A percentile compares a stretch with the other conserved stretches of the same genome.
Evolutionary conservation across 768 basidiomycete species (phyloP).

Genomic region (Psilocybe cubensis): DNA sequence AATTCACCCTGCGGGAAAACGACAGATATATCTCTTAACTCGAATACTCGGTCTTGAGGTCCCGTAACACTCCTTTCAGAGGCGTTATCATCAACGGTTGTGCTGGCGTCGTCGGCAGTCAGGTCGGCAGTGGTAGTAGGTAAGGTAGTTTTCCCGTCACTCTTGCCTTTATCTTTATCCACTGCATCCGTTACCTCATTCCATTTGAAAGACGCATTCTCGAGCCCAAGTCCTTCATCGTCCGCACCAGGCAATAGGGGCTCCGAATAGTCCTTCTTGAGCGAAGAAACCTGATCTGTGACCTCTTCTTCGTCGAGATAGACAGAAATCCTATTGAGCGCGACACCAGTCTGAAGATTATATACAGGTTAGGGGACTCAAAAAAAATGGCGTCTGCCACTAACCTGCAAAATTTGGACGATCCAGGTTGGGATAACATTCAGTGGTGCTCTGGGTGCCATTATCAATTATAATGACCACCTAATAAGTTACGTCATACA

Average conservation of each 20-base stretch:
- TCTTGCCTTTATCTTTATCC: conserved; percentile 28
- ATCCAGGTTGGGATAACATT: conserved; percentile 83
- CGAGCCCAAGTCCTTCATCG: conserved; percentile 55
- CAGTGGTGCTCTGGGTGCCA: conserved; percentile 55
- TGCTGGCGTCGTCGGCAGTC: conserved; percentile 21
- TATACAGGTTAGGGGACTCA: background rate
- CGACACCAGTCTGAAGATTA: conserved; percentile 55
- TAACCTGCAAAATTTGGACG: conserved; percentile 72
- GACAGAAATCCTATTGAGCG: conserved; percentile 66
- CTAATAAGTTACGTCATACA: background rate
- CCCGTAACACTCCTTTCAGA: conserved; percentile 23
- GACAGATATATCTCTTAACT: conserved; percentile 67
- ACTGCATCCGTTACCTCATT: conserved; percentile 45
- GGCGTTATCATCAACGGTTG: conserved; percentile 23
- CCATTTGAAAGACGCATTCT: conserved; percentile 65
- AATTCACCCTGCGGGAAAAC: conserved; percentile 74
- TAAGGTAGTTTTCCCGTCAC: background rate
- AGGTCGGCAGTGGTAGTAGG: conserved; percentile 18
- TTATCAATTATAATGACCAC: background rate
- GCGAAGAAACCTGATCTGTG: conserved; percentile 61
- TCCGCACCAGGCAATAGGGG: conserved; percentile 32
- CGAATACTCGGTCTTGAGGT: conserved; percentile 58
- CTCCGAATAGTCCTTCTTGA: conserved; percentile 45
- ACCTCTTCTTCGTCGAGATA: conserved; percentile 78
- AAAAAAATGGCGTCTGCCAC: background rate